Base-by-base conservation (phyloP, 163 green algal species). In the Coccomyxa subellipsoidea region DNA sequence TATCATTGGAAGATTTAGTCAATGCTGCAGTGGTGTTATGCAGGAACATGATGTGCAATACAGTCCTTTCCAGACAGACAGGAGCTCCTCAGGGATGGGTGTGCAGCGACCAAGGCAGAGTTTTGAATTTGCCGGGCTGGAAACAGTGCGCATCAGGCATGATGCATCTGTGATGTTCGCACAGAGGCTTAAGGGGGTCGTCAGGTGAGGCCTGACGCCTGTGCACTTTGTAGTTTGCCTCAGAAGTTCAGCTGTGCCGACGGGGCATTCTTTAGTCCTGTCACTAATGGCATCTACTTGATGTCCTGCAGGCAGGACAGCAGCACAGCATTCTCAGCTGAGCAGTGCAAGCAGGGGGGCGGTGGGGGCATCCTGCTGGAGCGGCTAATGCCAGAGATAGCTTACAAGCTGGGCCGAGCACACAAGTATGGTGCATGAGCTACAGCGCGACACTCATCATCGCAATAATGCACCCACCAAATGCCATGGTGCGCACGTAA, bases 401-500 rank as follows among this genome's bases (percentile, higher is more conserved):
- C 90, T 0, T 96, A 93, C 83, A 96, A 96, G 85, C 81, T 96
- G 39, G 92, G 87, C 0, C 81, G 88, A 6, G 91, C 91, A 0
- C 83, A 87, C 10, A 96, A 96, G 84, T 96, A 96, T 73, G 92
- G 92, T 0, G 92, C 92, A 15, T 93, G 78, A 86, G n/a, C 1
- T 32, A 27, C 66, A 73, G 29, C n/a, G 8, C n/a, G 1, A 8
- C 1, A 34, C 21, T 73, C 29, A 73, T 8, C n/a, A 32, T 73
- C 10, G 66, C 7, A 36, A n/a, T 34, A 36, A 1, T 34, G 47
- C 47, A 66, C 47, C 47, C 18, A 18, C 18, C 12, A 29, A 18
- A 8, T 36, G 29, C 66, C n/a, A 34, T 73, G 29, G 66, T 73
- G 66, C 27, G 47, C 47, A 66, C 12, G 18, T 66, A 66, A 12